Base-by-base conservation (phyloP, 768 basidiomycete species). In the Chalciporus piperatus region DNA sequence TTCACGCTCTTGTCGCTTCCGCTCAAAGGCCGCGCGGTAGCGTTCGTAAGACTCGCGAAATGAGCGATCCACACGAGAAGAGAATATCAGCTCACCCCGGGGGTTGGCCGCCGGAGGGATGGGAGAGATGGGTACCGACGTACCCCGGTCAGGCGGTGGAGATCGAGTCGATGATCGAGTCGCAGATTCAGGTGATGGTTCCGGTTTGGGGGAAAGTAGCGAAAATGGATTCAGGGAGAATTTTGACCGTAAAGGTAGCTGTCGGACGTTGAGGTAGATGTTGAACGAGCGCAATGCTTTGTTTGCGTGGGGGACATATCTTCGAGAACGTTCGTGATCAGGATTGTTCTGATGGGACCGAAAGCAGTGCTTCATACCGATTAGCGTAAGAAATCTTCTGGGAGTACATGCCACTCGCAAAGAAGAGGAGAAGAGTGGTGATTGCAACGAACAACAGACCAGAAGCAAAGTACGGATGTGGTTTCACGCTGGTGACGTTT, bases 331-430 rank as follows among this genome's bases (percentile, higher is more conserved):
- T 48, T 41, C 41, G 43, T 49, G 47, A 51, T 58, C 45, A 64
- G 62, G 35, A 50, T 20, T 41, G 23, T 30, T 46, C 44, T 50
- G 51, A 59, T 48, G 51, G 41, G 16, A 50, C 33, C 32, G 43
- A 54, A 33, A 48, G 30, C 37, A 51, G 45, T 48, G 37, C 27
- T 45, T 75, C 88, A 62, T 67, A 95, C 95, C 87, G 87, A 73
- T 97, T 94, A 17, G 96, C 94, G 67, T 97, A 98, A 4, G 83
- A 89, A 60, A 98, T 95, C 74, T 96, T 95, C 69, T 99, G 94
- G 4, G 87, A 77, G 63, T 98, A 99, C 82, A 95, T 89, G 16
- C 96, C 96, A 60, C 90, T 95, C 9, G 93, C 92, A 67, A 97
- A 98, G 78, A 98, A 97, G 35, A 99, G 80, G 28, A 89, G 80